phyloP scores from a whole-genome alignment of 257 asterid genomes.

The Thymus quinquecostatus region DNA sequence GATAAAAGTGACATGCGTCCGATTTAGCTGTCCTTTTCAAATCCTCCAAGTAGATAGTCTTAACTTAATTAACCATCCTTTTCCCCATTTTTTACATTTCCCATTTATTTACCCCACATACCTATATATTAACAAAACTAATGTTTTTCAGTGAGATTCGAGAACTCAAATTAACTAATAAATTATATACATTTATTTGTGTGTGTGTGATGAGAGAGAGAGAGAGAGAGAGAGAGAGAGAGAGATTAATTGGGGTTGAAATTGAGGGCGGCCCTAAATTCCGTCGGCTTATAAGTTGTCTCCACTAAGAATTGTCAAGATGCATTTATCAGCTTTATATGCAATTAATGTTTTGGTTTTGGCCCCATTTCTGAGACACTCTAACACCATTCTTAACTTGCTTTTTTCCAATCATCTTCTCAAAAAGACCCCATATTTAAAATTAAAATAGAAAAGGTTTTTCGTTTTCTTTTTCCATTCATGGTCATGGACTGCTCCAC shows the following conservation, averaged over 20 bases:
- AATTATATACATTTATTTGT: too few species aligned
- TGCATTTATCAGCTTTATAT: slow-evolving; percentile 17
- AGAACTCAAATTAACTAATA: slow-evolving; percentile 31
- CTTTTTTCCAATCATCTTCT: slow-evolving; percentile 37
- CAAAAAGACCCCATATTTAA: too few species aligned
- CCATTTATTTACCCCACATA: not conserved
- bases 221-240: not conserved
- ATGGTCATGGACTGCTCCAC: too few species aligned
- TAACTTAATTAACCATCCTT: not conserved
- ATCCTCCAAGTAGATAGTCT: slow-evolving; percentile 49
- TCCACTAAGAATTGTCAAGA: slow-evolving; percentile 63
- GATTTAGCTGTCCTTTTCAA: slow-evolving; percentile 56
- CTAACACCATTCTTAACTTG: slow-evolving; percentile 28
- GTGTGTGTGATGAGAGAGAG: not conserved
- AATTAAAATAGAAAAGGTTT: too few species aligned
- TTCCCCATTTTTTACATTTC: not conserved
- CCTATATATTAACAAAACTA: slow-evolving; percentile 21
- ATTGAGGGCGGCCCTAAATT: slow-evolving; percentile 63
- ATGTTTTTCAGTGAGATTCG: slow-evolving; percentile 71
- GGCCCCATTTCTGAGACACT: slow-evolving; percentile 45
- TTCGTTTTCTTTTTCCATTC: too few species aligned
- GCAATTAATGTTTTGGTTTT: slow-evolving; percentile 28
- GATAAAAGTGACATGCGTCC: slow-evolving; percentile 66
- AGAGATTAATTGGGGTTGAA: slow-evolving; percentile 34
- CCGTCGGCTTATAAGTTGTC: slow-evolving; percentile 63